Base-by-base conservation (phyloP, 345 rosid species). In the Salix dunnii region DNA sequence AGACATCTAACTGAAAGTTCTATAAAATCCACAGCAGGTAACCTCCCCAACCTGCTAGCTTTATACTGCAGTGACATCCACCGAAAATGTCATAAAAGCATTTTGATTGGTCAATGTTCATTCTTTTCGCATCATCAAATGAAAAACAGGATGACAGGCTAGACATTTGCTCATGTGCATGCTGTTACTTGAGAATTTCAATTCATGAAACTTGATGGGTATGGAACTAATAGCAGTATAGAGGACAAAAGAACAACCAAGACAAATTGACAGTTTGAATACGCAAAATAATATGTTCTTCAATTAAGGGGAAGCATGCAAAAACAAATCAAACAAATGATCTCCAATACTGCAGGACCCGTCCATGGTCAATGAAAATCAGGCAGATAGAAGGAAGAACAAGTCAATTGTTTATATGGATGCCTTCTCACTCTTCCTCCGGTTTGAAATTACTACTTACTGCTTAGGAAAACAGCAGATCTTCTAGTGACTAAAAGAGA, bases 1-100 rank as follows among this genome's bases (percentile, higher is more conserved):
- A 81, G 78, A 84, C 75, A 88, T 87, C 81, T 85, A 88, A 87
- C 67, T 78, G 89, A 85, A 85, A 81, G 90, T 87, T 87, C 83
- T 78, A 85, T 80, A 81, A 78, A 83, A 79, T 82, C 88, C 87
- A 79, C 79, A 80, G 81, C 86, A 84, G 88, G 87, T 80, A 84
- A 93, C 84, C 88, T 86, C 90, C 89, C 70, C 84, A 81, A 89
- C 88, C 89, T 90, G 90, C 91, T 83, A 82, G 91, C 88, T 81
- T 79, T 77, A 75, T 85, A 87, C 96, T 91, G 96, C 96, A 89
- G 85, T 84, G 78, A 81, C 91, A 91, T 89, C 85, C 68, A 80
- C 85, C 89, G 90, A 87, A 62, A 87, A 74, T 76, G 83, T 86
- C 88, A 87, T 83, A 78, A 84, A 85, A 77, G 66, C 73, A 72